A percentile compares a stretch with the other conserved stretches of the same genome.
Conservation (phyloP, 768 basidiomycete genomes). For the Lactarius psammicola region DNA sequence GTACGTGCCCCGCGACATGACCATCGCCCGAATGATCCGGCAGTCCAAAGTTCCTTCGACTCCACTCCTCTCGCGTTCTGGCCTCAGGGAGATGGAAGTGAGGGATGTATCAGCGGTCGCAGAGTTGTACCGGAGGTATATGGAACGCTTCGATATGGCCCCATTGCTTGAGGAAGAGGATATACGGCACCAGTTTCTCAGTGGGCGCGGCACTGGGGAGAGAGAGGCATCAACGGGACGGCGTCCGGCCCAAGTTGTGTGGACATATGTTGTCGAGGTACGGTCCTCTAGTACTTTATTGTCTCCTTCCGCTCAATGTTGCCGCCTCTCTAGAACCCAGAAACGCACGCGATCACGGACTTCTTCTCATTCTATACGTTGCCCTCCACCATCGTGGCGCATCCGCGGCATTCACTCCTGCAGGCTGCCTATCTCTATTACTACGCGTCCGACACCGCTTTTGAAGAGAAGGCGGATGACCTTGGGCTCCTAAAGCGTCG, state of each 20-base stretch:
- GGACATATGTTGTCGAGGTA: slow-evolving; percentile 96
- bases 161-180: slow-evolving; percentile 77
- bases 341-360: slow-evolving; percentile 84
- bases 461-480: slow-evolving; percentile 58
- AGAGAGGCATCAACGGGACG: slow-evolving; percentile 47
- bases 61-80: slow-evolving; percentile 46
- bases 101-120: slow-evolving; percentile 69
- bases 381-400: slow-evolving; percentile 88
- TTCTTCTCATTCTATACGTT: slow-evolving; percentile 97
- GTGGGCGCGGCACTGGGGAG: slow-evolving; percentile 68
- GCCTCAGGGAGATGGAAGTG: slow-evolving; percentile 86
- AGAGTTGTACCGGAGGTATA: slow-evolving; percentile 70
- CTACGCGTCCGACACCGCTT: slow-evolving; percentile 81
- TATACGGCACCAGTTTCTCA: slow-evolving; percentile 81
- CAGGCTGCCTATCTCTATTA: slow-evolving; percentile 97
- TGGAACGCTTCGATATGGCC: slow-evolving; percentile 81
- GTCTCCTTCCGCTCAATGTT: slow-evolving; percentile 10
- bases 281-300: slow-evolving; percentile 38
- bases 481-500: slow-evolving; percentile 64
- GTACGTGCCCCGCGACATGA: slow-evolving; percentile 81
- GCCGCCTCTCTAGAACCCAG: slow-evolving; percentile 68
- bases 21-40: slow-evolving; percentile 86
- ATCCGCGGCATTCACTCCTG: slow-evolving; percentile 64
- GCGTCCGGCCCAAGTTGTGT: slow-evolving; percentile 82
- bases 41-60: slow-evolving; percentile 62